These are phyloP conservation scores for Yamadazyma siamensis DNA, from an alignment of 1,139 yeast genomes.

Conservation along the genomic window DNA sequence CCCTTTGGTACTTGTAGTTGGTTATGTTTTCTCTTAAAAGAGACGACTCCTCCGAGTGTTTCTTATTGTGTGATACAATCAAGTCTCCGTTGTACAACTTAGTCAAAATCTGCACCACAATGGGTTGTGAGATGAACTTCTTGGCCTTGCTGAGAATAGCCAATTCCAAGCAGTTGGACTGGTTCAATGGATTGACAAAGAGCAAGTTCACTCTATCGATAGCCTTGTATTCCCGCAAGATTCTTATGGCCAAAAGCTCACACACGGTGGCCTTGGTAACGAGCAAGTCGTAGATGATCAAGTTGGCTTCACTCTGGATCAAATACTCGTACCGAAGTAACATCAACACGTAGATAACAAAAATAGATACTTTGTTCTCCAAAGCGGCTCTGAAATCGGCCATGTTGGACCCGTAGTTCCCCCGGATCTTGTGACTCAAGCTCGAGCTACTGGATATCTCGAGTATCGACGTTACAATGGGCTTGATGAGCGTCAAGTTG, in stretches of 20 bases:
- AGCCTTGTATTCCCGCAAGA: slow-evolving; percentile 48
- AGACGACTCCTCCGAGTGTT: slow-evolving; percentile 28
- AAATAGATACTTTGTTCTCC: slow-evolving; percentile 19
- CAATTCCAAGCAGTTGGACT: slow-evolving; percentile 51
- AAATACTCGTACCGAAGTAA: slow-evolving; percentile 41
- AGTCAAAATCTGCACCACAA: slow-evolving; percentile 47
- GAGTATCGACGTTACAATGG: slow-evolving; percentile 36
- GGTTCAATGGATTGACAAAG: slow-evolving; percentile 42
- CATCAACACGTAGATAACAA: slow-evolving; percentile 32
- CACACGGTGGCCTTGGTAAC: slow-evolving; percentile 53
- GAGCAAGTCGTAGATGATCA: slow-evolving; percentile 48
- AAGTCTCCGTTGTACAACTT: slow-evolving; percentile 55
- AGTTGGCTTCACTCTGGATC: slow-evolving; percentile 48
- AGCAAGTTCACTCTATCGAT: slow-evolving; percentile 41
- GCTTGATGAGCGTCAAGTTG: slow-evolving; percentile 48
- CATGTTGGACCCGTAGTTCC: slow-evolving; percentile 9
- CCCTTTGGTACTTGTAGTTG: slow-evolving; percentile 33
- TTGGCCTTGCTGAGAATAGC: slow-evolving; percentile 55
- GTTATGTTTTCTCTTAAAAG: slow-evolving; percentile 23
- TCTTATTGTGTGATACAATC: too few species aligned
- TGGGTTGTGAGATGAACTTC: slow-evolving; percentile 54
- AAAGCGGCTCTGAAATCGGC: slow-evolving; percentile 9
- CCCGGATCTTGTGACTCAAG: slow-evolving; percentile 10
- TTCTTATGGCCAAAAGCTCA: slow-evolving; percentile 52
- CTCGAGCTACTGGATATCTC: slow-evolving; percentile 18